Evolutionary conservation across 208 protist species (phyloP), one percentile per base, ranked within the genome.

Genomic region (Phytomonas francai): DNA sequence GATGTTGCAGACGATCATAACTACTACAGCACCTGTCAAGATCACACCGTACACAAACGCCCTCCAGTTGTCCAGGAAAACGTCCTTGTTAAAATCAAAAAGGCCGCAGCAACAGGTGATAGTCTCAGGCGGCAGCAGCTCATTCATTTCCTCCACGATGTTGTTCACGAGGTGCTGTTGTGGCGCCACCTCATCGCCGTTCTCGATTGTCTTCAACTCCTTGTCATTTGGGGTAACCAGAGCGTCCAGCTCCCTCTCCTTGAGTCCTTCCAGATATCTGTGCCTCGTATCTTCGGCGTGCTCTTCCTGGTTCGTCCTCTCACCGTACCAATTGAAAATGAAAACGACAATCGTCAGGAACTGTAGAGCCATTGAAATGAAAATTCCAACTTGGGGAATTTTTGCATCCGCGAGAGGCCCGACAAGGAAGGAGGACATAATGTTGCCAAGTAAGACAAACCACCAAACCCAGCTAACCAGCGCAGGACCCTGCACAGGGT

Each of bases 401-500:
- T 71, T 6, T 8, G 45, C 59, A 36, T 93, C 88, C 14, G 85
- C 74, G 3, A 91, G 76, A 1, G 85, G 85, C 0, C 88, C 88
- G 36, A 80, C 61, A 42, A 93, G 73, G 32, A 72, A 45, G 34
- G 81, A 73, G 25, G 78, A 76, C 34, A 88, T 57, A 67, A 88
- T 69, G 11, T 71, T 73, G 28, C 78, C 88, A 9, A 78, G 12
- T 59, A 91, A 72, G 29, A 84, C 80, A 31, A 78, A 83, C 78
- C 81, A 87, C 88, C 85, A 93, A 27, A 93, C 73, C 80, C 80
- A 93, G 60, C 77, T 88, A 27, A 93, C 81, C 12, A 93, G 79
- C 45, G 81, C 39, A 1, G 83, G 76, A 5, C 83, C 84, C n/a
- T 64, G 49, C 54, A 54, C 30, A 11, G 87, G 88, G 34, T 72